Evolutionary conservation across 345 rosid genomes (phyloP).

Genomic region (Gossypium stocksii): DNA sequence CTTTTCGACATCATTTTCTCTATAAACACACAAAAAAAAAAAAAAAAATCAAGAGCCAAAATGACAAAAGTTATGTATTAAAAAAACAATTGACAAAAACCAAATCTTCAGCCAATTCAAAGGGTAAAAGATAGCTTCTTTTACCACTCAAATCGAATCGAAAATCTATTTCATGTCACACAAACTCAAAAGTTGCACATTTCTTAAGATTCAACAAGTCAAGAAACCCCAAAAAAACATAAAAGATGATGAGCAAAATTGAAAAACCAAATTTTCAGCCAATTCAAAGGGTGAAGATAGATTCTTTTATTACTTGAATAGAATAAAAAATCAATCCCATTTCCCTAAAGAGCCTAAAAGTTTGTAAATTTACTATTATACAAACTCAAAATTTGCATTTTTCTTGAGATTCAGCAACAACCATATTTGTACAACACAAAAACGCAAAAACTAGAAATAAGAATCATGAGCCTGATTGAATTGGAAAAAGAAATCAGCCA

Average conservation of each 20-base stretch:
- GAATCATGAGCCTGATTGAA: not conserved
- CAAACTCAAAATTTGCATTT: not conserved
- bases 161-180: constrained; percentile 49
- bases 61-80: not conserved
- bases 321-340: constrained; percentile 66
- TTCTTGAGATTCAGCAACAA: not conserved
- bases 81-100: not conserved
- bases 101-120: constrained; percentile 26
- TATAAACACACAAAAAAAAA: not conserved
- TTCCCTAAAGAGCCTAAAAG: not conserved
- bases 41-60: not conserved
- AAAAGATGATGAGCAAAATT: too few species aligned
- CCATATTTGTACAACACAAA: not conserved
- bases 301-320: constrained; percentile 66
- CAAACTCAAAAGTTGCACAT: not conserved
- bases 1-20: constrained; percentile 46
- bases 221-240: too few species aligned
- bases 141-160: constrained; percentile 64
- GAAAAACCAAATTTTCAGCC: constrained; percentile 19
- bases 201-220: not conserved
- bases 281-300: constrained; percentile 43
- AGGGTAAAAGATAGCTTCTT: constrained; percentile 53
- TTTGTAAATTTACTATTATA: not conserved
- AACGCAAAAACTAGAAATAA: not conserved
- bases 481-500: not conserved